Conservation (phyloP, 2,329 filamentous ascomycete genomes). For the Hypoxylon sp. region DNA sequence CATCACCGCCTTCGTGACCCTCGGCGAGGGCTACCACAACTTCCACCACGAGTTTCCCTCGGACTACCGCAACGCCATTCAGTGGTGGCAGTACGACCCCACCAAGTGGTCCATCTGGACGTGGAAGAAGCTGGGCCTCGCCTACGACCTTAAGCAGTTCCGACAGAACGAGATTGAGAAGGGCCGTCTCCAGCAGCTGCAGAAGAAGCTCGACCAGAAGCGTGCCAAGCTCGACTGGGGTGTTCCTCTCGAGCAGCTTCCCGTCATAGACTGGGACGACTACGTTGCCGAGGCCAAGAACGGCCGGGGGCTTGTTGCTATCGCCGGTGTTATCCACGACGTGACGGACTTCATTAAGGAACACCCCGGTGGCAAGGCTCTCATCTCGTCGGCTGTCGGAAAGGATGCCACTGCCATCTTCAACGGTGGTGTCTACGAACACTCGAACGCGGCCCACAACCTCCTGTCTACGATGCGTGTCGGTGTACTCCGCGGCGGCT, state of each 20-base stretch:
- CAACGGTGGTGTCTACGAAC: slow-evolving; percentile 73
- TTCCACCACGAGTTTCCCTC: slow-evolving; percentile 78
- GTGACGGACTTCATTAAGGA: slow-evolving; percentile 72
- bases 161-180: slow-evolving; percentile 73
- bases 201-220: slow-evolving; percentile 74
- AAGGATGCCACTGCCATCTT: slow-evolving; percentile 75
- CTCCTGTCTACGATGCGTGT: slow-evolving; percentile 72
- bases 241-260: slow-evolving; percentile 63
- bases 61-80: slow-evolving; percentile 74
- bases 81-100: slow-evolving; percentile 75
- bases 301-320: slow-evolving; percentile 66
- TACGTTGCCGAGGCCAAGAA: slow-evolving; percentile 69
- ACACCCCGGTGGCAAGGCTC: slow-evolving; percentile 71
- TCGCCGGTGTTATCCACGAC: slow-evolving; percentile 72
- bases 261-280: slow-evolving; percentile 62
- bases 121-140: slow-evolving; percentile 72
- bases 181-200: slow-evolving; percentile 69
- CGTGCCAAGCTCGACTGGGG: slow-evolving; percentile 71
- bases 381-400: slow-evolving; percentile 69
- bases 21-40: slow-evolving; percentile 77
- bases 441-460: slow-evolving; percentile 74
- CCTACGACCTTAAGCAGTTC: slow-evolving; percentile 73
- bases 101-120: slow-evolving; percentile 76
- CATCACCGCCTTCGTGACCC: slow-evolving; percentile 71
- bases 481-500: slow-evolving; percentile 70